Evolutionary conservation across 805 yeast species (phyloP), one percentile per base, ranked within the genome.

Genomic region (Monosporozyma yasuniensis): DNA sequence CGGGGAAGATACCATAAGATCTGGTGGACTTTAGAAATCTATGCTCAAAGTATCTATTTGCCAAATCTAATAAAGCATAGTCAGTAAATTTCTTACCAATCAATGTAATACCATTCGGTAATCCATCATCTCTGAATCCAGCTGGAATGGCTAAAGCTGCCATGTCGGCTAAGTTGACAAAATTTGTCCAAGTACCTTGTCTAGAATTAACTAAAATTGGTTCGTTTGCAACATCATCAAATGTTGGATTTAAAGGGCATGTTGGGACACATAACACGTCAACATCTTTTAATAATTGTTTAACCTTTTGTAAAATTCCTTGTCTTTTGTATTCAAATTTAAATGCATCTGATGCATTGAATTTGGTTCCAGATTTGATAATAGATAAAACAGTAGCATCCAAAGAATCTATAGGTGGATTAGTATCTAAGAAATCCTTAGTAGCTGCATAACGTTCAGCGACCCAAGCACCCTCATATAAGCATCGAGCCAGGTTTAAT

Each of bases 401-500:
- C 58, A 91, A 71, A 46, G 84, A 76, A 32, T 76, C 74, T 42
- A 66, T 72, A 30, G 93, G 87, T 18, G 93, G 89, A 61, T 81
- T 76, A 7, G 84, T 73, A 27, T 78, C 78, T 50, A 87, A 74
- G 57, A 84, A 85, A 41, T 84, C 87, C 57, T 79, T 77, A 35
- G 81, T 78, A 23, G 96, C 96, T 54, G 87, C 81, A 70, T 81
- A 89, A 58, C 99, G 79, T 71, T 91, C 99, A 22, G 95, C 87
- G 10, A 91, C 98, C 99, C 99, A 91, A n/a, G 98, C 86, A 51
- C 99, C 99, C 63, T 91, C 97, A 65, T 91, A 91, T 35, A 91
- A 75, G 62, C 93, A 86, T 58, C 79, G 79, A 16, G 98, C 99
- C 50, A 91, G 74, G 35, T 84, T 85, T 53, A 87, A 72, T 39